Base-by-base conservation (phyloP, 2,329 filamentous ascomycete genomes). In the Diplodia seriata region DNA sequence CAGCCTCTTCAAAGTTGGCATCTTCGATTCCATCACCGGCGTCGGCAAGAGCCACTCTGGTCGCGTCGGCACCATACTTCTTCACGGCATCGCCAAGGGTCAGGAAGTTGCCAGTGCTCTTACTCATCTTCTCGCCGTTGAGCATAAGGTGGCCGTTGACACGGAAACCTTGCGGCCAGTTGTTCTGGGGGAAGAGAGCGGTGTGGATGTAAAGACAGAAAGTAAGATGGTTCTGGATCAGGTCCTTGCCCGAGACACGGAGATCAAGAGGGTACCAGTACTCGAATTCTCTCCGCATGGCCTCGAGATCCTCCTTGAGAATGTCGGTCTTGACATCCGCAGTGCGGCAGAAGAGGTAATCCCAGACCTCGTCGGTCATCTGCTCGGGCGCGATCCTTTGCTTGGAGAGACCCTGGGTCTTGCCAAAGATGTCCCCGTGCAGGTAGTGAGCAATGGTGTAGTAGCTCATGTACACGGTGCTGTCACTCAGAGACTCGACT, bases 101-200 rank as follows among this genome's bases (percentile, higher is more conserved):
- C 78, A 99, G 85, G 84, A 99, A 99, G 83, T 98, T 99, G 70
- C 95, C 95, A 0, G 94, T 97, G 66, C 91, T 94, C 84, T 99
- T 99, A 78, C 89, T 91, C 95, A 99, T 99, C 87, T 99, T 99
- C 78, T 97, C 92, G 61, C 94, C 94, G 78, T 99, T 99, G 71
- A 99, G 85, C 79, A 97, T 88, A 75, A 98, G 82, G 81, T 98
- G 94, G 1, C 95, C 95, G 76, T 99, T 99, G 70, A 91, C 90
- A 71, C 95, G 91, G 72, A 98, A 86, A 70, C 89, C 89, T 63
- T 86, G 87, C 12, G 95, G 95, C 93, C 94, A 97, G 84, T 93
- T 96, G 78, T 94, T 88, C 69, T 87, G 87, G 14, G 89, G 87
- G 85, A 97, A 98, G 53, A 99, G 86, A 12, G 95, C 95, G 71